Evolutionary conservation across 192 early-diverging fungal genomes (phyloP), one percentile per base, ranked within the genome.

Genomic region (Geranomyces michiganensis): DNA sequence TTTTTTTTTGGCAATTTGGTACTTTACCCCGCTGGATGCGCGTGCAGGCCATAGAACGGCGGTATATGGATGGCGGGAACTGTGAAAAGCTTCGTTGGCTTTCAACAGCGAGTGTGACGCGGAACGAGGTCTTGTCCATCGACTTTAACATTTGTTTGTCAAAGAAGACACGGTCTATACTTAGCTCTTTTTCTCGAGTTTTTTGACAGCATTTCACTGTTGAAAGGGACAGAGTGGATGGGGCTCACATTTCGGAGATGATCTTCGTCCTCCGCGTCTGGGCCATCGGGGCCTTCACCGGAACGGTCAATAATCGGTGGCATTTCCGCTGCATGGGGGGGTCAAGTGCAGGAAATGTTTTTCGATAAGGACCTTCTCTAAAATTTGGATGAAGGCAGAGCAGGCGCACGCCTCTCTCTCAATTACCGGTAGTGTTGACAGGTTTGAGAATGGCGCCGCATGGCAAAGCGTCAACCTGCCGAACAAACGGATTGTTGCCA

Each of bases 51-150:
- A 87, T 66, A 9, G 83, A 85, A 19, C 83, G 77, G 22, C 83
- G 68, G 64, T 87, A 87, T 32, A 85, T 79, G 32, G 74, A 78
- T 15, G 85, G 85, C 32, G 85, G 85, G 68, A 85, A 87, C 59
- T 85, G 83, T 4, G 85, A 87, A 70, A 85, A 85, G 70, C 81
- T 81, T 48, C 76, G 78, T 26, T 67, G 62, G 17, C 62, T 47
- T 19, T 83, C 81, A 12, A 63, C 53, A 4, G 74, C 30, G 10
- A 83, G 44, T 3, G 75, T 63, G 15, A 63, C 71, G 13, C 79
- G 66, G 53, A 80, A 79, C 45, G 64, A 71, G 48, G 65, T 83
- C 48, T 83, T 85, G 33, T 85, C 84, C 21, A 81, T 36, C 13
- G 79, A 48, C 77, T 84, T 31, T 3, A 26, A 7, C 24, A 26